These are phyloP conservation scores for Metschnikowia lachancei DNA, from an alignment of 805 yeast species.

Conservation along the genomic window DNA sequence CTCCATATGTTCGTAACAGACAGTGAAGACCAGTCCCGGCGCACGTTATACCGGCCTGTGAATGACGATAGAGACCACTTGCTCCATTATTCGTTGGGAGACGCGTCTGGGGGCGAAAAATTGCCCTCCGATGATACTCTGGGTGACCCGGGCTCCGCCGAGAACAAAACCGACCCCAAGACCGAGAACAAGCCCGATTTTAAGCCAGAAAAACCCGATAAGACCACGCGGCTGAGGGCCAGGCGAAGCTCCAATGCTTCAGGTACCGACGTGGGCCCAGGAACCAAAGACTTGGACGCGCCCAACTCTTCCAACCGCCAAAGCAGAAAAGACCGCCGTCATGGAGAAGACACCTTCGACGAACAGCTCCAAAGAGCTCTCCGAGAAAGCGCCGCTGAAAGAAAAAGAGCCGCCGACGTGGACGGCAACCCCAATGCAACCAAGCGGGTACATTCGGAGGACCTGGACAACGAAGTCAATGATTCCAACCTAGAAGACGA, in stretches of 20 bases:
- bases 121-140: slow-evolving; percentile 4
- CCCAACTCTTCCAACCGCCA: slow-evolving; percentile 23
- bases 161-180: too few species aligned
- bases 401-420: slow-evolving; percentile 17
- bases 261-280: background rate
- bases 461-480: slow-evolving; percentile 13
- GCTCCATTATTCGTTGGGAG: slow-evolving; percentile 1
- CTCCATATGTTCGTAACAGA: slow-evolving; percentile 55
- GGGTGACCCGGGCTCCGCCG: background rate
- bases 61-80: slow-evolving; percentile 41
- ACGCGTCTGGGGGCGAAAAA: slow-evolving; percentile 4
- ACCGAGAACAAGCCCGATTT: background rate
- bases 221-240: slow-evolving; percentile 13
- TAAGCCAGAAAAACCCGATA: slow-evolving; percentile 13
- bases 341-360: slow-evolving; percentile 35
- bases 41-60: slow-evolving; percentile 42
- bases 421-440: slow-evolving; percentile 15
- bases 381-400: slow-evolving; percentile 55
- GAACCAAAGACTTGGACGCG: slow-evolving; percentile 8
- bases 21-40: slow-evolving; percentile 18
- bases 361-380: slow-evolving; percentile 48
- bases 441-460: slow-evolving; percentile 20
- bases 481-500: slow-evolving; percentile 17
- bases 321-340: slow-evolving; percentile 33
- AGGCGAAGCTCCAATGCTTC: slow-evolving; percentile 7